phyloP scores from a whole-genome alignment of 2,329 filamentous ascomycete species.

The Massarina eburnea region DNA sequence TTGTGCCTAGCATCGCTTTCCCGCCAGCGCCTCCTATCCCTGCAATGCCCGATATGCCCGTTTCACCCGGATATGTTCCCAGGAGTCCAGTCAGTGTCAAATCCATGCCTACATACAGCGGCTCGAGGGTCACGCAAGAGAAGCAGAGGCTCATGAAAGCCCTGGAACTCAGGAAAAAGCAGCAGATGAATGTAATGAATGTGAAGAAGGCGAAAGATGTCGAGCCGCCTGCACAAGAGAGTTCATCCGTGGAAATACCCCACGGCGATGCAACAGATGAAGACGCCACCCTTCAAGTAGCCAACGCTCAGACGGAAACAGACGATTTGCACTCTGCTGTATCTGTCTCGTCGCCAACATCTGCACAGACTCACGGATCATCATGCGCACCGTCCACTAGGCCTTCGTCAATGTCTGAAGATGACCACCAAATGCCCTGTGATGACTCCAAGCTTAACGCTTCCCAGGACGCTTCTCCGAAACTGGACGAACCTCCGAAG shows the following conservation, averaged over 20 bases:
- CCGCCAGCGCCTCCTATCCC: conserved; percentile 38
- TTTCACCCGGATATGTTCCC: conserved; percentile 41
- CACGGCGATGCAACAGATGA: no score
- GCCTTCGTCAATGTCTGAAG: conserved; percentile 44
- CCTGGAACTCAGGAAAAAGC: conserved; percentile 84
- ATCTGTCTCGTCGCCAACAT: conserved; percentile 41
- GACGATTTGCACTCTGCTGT: conserved; percentile 40
- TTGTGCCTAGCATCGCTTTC: conserved; percentile 31
- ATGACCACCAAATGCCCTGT: conserved; percentile 27
- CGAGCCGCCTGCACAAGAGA: no score
- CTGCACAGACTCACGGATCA: conserved; percentile 42
- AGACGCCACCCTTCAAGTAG: conserved; percentile 18
- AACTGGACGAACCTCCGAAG: conserved; percentile 2
- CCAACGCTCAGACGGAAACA: conserved; percentile 37
- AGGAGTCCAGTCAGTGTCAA: conserved; percentile 45
- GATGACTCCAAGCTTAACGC: conserved; percentile 19
- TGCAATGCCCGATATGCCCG: conserved; percentile 36
- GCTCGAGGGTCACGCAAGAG: conserved; percentile 74
- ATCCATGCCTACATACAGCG: conserved; percentile 45
- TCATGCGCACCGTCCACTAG: conserved; percentile 41
- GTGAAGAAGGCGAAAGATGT: no score
- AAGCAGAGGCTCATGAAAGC: conserved; percentile 94
- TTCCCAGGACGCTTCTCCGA: conserved; percentile 2
- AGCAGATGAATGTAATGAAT: conserved; percentile 55
- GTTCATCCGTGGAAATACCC: no score